These are phyloP conservation scores for Noccaea bulbosa DNA, from an alignment of 345 rosid genomes.

Conservation along the genomic window DNA sequence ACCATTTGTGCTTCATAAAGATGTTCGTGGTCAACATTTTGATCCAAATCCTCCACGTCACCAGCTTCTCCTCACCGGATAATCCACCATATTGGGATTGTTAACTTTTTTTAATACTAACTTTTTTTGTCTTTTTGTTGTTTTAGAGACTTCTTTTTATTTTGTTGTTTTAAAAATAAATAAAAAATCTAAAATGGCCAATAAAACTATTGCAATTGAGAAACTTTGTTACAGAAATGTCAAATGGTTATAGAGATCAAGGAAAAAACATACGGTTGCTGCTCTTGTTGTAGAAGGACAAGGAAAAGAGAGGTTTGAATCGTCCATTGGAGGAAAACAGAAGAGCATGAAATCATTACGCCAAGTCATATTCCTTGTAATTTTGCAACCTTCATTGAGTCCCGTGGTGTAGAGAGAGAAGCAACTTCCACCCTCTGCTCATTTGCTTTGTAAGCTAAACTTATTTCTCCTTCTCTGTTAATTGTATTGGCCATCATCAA, in stretches of 20 bases:
- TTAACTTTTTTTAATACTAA: no score
- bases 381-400: no score
- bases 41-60: slow-evolving; percentile 53
- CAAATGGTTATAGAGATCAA: background rate
- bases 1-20: slow-evolving; percentile 43
- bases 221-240: slow-evolving; percentile 15
- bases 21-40: slow-evolving; percentile 61
- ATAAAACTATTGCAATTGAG: background rate
- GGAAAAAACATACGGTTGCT: slow-evolving; percentile 51
- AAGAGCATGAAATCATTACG: slow-evolving; percentile 15
- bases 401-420: no score
- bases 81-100: no score
- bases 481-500: slow-evolving; percentile 43
- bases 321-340: slow-evolving; percentile 58
- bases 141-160: no score
- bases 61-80: slow-evolving; percentile 68
- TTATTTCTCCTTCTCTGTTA: slow-evolving; percentile 66
- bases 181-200: slow-evolving; percentile 29
- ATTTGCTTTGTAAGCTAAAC: slow-evolving; percentile 76
- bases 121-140: no score
- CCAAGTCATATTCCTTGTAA: slow-evolving; percentile 1
- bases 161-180: no score
- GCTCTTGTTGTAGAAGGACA: slow-evolving; percentile 49
- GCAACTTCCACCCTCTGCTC: slow-evolving; percentile 50
- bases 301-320: slow-evolving; percentile 55